Base-by-base conservation (phyloP, 495 filamentous ascomycete genomes). In the Tuber aestivum region DNA sequence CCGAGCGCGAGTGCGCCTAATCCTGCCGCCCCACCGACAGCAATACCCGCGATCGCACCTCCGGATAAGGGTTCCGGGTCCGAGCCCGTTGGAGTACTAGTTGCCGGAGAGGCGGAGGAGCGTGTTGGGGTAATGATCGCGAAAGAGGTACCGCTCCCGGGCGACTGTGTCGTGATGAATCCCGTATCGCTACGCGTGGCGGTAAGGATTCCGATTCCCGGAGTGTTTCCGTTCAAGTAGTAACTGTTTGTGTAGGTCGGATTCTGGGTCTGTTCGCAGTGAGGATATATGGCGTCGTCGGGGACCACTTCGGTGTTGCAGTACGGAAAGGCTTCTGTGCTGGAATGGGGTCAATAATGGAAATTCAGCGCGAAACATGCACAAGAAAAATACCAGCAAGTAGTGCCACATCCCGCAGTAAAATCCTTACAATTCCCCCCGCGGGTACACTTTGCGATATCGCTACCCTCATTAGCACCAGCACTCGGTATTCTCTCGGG, bases 171-270 rank as follows among this genome's bases (percentile, higher is more conserved):
- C 5, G 5, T 3, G 27, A 0, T 35, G 12, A 4, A 32, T 65
- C 27, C 56, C 12, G 27, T 27, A 35, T 65, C 56, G 27, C 32
- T 65, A 7, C 56, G 56, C 4, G 14, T 65, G 56, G 56, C 27
- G 27, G 56, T 65, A 27, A 65, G 56, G 27, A 65, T 32, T 3
- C 56, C 56, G 3, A 65, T 65, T 65, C 12, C 12, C 35, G 56
- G 56, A 18, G 56, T 65, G 56, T 65, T 65, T 16, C 56, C 56
- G 56, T 65, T 65, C 56, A 65, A 65, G 56, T 65, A 65, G 56
- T 65, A 65, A 35, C 56, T 65, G 6, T 65, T 65, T 35, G 56
- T 65, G 56, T 35, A 65, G 56, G 14, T 65, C 8, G 56, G 56
- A 35, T 65, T 65, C 27, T 16, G 12, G 56, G 27, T 65, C n/a